Evolutionary conservation across 345 rosid genomes (phyloP), one percentile per base, ranked within the genome.

Genomic region (Lagerstroemia speciosa): DNA sequence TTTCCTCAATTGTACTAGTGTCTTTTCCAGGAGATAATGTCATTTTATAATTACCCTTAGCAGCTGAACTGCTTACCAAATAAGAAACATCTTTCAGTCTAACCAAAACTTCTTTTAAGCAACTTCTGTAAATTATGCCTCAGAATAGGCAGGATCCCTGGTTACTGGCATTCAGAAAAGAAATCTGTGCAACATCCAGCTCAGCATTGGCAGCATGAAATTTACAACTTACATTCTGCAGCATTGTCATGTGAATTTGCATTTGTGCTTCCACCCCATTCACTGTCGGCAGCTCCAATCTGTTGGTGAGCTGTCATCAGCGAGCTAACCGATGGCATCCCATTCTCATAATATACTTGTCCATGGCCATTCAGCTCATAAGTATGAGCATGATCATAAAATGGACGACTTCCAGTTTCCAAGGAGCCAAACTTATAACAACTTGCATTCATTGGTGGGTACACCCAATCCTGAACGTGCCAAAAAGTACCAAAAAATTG

Each of bases 191-290:
- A 7, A 53, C 60, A 53, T 26, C 30, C 29, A 53, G n/a, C 10
- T 5, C 15, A 40, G 65, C 37, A 11, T 31, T 65, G 41, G n/a
- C 22, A 31, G 52, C 20, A 66, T 15, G 33, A 75, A 75, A 67
- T 16, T n/a, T n/a, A 69, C 48, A 73, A 80, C 96, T 84, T 80
- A 89, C 96, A 89, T 74, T 81, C 96, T 37, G 77, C 79, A 31
- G 87, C 73, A 69, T 72, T 72, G 26, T 71, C 84, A 34, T 40
- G 84, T 12, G 81, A 26, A 26, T 74, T 65, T 60, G 72, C 61
- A 65, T 78, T 77, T 52, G 71, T 71, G 75, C 67, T 77, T 73
- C 78, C 76, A 68, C 78, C 83, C 87, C 82, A 70, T 62, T 74
- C 81, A 68, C 77, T 66, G 81, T 74, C 80, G 67, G 74, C 76